Evolutionary conservation across 306 rosid genomes (phyloP).

Genomic region (Quercus bicolor): DNA sequence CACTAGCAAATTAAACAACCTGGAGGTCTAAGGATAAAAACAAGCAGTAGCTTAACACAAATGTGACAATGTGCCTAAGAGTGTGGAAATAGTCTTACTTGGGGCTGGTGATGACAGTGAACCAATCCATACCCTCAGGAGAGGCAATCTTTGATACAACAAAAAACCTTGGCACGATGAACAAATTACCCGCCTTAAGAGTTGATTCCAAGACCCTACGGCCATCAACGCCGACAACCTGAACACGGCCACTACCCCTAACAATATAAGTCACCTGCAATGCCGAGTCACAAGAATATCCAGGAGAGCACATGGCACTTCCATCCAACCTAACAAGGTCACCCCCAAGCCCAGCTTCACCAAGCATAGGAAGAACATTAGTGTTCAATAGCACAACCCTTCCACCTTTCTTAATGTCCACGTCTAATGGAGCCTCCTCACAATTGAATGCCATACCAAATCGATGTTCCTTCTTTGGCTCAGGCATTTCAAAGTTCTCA

Average conservation of each 20-base stretch:
- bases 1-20: no score
- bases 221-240: slow-evolving; percentile 16
- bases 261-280: no score
- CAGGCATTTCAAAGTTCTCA: slow-evolving; percentile 34
- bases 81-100: slow-evolving; percentile 31
- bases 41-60: not conserved
- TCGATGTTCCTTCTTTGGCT: not conserved
- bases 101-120: slow-evolving; percentile 76
- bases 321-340: slow-evolving; percentile 79
- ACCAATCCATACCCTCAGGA: slow-evolving; percentile 81
- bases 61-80: not conserved
- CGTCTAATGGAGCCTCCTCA: no score
- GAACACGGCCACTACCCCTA: no score
- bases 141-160: slow-evolving; percentile 16
- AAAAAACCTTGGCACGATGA: slow-evolving; percentile 75
- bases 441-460: no score
- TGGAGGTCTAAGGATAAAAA: not conserved
- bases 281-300: no score
- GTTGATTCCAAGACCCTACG: slow-evolving; percentile 66
- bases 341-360: slow-evolving; percentile 70
- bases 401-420: slow-evolving; percentile 42
- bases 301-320: slow-evolving; percentile 63
- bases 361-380: slow-evolving; percentile 68
- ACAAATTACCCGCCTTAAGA: slow-evolving; percentile 64
- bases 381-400: slow-evolving; percentile 78